A percentile compares a stretch with the other conserved stretches of the same genome.
These are phyloP conservation scores for Plantago ovata DNA, from an alignment of 257 asterid genomes.

Conservation along the genomic window DNA sequence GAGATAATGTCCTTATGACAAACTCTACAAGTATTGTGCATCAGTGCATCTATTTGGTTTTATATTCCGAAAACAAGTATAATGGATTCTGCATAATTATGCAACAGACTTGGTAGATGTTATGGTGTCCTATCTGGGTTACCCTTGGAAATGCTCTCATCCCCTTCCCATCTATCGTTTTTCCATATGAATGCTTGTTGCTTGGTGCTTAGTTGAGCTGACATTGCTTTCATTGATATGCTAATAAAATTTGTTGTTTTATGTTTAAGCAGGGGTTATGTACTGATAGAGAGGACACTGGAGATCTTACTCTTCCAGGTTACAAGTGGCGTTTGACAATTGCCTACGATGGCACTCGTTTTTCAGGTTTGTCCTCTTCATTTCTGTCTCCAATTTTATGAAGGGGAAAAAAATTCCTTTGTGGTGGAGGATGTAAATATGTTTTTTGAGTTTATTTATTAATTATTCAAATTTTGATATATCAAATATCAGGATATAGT, in stretches of 20 bases:
- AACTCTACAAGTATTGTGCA: background rate
- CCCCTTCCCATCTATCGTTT: background rate
- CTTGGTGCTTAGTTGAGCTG: slow-evolving; percentile 3
- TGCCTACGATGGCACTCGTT: slow-evolving; percentile 80
- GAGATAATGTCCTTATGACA: background rate
- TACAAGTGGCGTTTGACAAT: slow-evolving; percentile 81
- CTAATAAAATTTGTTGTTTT: slow-evolving; percentile 13
- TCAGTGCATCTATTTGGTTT: no score
- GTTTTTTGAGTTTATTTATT: slow-evolving; percentile 7
- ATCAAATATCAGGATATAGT: background rate
- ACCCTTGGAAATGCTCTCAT: background rate
- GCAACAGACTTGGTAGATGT: background rate
- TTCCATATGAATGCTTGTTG: slow-evolving; percentile 11
- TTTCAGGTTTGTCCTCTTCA: slow-evolving; percentile 55
- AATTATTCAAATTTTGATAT: background rate
- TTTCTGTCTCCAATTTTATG: background rate
- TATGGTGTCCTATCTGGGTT: background rate
- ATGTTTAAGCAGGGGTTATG: slow-evolving; percentile 31
- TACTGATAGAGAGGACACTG: slow-evolving; percentile 28
- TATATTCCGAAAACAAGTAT: background rate
- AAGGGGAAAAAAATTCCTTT: background rate
- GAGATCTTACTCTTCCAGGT: slow-evolving; percentile 25
- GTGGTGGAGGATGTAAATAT: slow-evolving; percentile 2
- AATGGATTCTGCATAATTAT: background rate
- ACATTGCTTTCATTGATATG: slow-evolving; percentile 3